phyloP scores from a whole-genome alignment of 2,329 filamentous ascomycete species.

The Amauroascus verrucosus region DNA sequence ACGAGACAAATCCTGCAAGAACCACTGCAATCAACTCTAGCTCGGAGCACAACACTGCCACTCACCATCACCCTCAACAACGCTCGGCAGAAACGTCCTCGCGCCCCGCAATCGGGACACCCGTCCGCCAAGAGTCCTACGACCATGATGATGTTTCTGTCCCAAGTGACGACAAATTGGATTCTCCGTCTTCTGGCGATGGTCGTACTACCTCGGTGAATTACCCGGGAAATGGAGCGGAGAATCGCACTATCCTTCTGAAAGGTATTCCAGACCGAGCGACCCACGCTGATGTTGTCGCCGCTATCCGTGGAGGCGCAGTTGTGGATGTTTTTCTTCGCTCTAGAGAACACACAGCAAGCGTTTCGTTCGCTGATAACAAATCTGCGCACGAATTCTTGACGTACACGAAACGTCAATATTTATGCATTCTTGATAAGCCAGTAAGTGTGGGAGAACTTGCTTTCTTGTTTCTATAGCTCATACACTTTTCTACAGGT shows the following conservation, averaged over 20 bases:
- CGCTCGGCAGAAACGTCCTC: neutral
- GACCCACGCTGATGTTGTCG: constrained; percentile 56
- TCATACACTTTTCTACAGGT: constrained; percentile 41
- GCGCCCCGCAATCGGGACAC: neutral
- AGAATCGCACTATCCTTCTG: constrained; percentile 43
- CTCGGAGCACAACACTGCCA: neutral
- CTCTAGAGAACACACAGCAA: constrained; percentile 48
- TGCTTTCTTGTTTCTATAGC: neutral
- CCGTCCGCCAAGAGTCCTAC: constrained; percentile 13
- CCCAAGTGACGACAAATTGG: constrained; percentile 22
- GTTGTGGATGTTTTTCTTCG: constrained; percentile 60
- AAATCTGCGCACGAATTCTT: constrained; percentile 55
- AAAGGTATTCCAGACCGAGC: constrained; percentile 51
- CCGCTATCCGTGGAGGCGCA: constrained; percentile 57
- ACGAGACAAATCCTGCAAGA: neutral
- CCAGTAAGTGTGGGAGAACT: constrained; percentile 41
- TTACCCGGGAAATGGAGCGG: constrained; percentile 14
- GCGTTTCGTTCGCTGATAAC: constrained; percentile 59
- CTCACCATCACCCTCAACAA: neutral
- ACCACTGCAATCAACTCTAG: neutral
- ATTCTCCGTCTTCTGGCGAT: constrained; percentile 13
- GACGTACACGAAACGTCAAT: constrained; percentile 52
- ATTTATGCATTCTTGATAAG: constrained; percentile 59
- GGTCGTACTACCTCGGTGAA: constrained; percentile 18
- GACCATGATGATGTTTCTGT: constrained; percentile 22